Conservation (phyloP, 345 rosid genomes). For the Geranium brycei region DNA sequence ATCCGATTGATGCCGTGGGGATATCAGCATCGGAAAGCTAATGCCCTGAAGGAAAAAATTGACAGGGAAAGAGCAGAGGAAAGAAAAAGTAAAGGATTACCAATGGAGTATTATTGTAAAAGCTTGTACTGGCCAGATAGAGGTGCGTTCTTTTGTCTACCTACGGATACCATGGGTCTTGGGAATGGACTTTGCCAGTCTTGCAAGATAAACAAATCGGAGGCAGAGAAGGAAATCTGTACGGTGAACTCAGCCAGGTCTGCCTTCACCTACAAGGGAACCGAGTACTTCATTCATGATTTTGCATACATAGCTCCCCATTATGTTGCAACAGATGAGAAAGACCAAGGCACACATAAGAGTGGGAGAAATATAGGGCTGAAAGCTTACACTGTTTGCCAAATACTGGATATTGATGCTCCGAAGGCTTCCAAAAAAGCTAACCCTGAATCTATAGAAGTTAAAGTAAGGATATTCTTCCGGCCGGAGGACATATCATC, state of each 20-base stretch:
- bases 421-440: conserved; percentile 19
- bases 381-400: conserved; percentile 58
- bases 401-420: conserved; percentile 35
- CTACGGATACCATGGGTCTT: conserved; percentile 26
- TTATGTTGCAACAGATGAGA: conserved; percentile 16
- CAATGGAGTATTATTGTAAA: conserved; percentile 42
- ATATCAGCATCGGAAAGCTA: conserved; percentile 37
- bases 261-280: conserved; percentile 27
- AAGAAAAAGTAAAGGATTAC: conserved; percentile 36
- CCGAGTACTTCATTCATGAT: conserved; percentile 32
- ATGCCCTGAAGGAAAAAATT: conserved; percentile 21
- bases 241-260: conserved; percentile 17
- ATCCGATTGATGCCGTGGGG: conserved; percentile 53
- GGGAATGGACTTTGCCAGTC: conserved; percentile 41
- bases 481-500: conserved; percentile 60
- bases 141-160: conserved; percentile 60
- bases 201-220: conserved; percentile 28
- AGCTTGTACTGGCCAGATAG: conserved; percentile 46
- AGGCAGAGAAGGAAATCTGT: conserved; percentile 17
- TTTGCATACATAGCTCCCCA: conserved; percentile 40
- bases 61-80: conserved; percentile 45
- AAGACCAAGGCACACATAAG: conserved; percentile 26
- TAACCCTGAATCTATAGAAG: conserved; percentile 21
- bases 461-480: conserved; percentile 41
- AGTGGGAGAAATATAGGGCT: conserved; percentile 52